These are phyloP conservation scores for Alternaria brassicicola DNA, from an alignment of 2,329 filamentous ascomycete genomes.

Conservation along the genomic window DNA sequence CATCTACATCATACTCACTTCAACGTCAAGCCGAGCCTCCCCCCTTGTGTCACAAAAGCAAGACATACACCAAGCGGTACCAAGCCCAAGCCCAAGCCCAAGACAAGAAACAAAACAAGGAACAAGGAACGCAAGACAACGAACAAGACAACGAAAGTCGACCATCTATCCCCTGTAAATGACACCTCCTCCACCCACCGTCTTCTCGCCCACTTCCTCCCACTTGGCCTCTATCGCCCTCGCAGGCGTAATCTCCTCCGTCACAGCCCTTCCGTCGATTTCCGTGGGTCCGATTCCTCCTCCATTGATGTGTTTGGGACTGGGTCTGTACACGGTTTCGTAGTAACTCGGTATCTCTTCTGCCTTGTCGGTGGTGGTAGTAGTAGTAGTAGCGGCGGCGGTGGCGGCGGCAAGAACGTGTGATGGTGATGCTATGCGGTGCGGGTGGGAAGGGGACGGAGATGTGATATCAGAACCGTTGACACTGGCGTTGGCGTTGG, in stretches of 20 bases:
- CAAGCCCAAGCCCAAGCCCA: background rate
- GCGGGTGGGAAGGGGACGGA: background rate
- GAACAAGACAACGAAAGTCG: background rate
- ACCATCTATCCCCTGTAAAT: background rate
- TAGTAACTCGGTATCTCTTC: constrained; percentile 9
- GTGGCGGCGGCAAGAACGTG: background rate
- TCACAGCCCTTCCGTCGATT: background rate
- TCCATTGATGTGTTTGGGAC: background rate
- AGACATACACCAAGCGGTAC: background rate
- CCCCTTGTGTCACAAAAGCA: background rate
- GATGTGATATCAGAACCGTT: background rate
- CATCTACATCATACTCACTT: background rate
- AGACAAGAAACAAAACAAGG: background rate
- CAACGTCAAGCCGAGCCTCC: background rate
- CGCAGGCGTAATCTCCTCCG: background rate
- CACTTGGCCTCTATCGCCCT: background rate
- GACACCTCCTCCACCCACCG: background rate
- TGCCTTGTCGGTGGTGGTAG: background rate
- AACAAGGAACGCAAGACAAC: background rate
- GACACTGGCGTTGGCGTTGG: background rate
- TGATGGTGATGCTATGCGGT: background rate
- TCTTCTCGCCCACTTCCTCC: constrained; percentile 2
- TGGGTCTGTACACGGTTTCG: constrained; percentile 1
- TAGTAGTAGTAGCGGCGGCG: background rate
- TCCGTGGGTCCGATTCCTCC: background rate